Evolutionary conservation across 2,329 filamentous ascomycete species (phyloP), one percentile per base, ranked within the genome.

Genomic region (Fusarium tupiense): DNA sequence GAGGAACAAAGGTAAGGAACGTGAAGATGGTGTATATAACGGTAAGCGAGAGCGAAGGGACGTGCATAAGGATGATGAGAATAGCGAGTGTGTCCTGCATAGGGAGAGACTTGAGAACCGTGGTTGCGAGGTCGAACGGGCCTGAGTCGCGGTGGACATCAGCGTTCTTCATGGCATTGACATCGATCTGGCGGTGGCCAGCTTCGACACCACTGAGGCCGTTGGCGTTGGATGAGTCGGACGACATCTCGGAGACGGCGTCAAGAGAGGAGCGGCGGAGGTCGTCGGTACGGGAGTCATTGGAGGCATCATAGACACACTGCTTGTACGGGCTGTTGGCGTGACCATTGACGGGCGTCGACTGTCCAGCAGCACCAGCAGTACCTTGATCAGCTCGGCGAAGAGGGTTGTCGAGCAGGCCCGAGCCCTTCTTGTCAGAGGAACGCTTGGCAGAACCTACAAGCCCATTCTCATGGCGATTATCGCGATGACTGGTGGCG

Each of bases 31-130:
- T 92, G 83, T 98, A 97, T 79, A 98, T 94, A 82, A 94, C 88
- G 73, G 95, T 96, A 79, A 98, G 89, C 67, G 96, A 91, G 79
- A 96, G 92, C 29, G 95, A 94, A 37, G 96, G 95, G 16, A 98
- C 91, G 81, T 97, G 95, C 84, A 98, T 93, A 76, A 98, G 90
- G 78, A 98, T 93, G 84, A 98, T 98, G 82, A 98, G 91, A 80
- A 98, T 98, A 81, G 96, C 95, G 84, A 98, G 94, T 70, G 96
- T 98, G 85, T 98, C 96, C 85, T 94, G 93, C 80, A 98, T 91
- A 61, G 96, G 96, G 79, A 95, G 96, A 60, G 95, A 94, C 79
- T 91, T 91, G 81, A 98, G 90, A 78, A 98, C 96, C 63, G 95
- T 98, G 76, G 94, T 90, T 73, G 93, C 92, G 74, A 97, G 87